phyloP scores from a whole-genome alignment of 1,284 basidiomycete species.

The Boletus nobilissimus region DNA sequence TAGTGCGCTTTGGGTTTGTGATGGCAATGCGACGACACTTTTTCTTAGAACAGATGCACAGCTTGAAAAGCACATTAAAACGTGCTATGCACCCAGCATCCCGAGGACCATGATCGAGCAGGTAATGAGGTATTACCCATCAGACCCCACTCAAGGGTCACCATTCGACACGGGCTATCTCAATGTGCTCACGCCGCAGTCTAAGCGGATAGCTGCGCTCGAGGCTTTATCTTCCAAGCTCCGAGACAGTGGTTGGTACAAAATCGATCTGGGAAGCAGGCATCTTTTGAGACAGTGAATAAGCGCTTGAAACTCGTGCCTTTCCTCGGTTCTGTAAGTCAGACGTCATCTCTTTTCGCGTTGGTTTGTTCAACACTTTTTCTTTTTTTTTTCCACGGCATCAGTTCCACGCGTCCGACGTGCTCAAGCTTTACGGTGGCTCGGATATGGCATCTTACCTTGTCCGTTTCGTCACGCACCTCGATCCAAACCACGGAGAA shows the following conservation, averaged over 20 bases:
- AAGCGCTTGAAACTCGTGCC: conserved; percentile 57
- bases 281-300: conserved; percentile 40
- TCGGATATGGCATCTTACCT: conserved; percentile 54
- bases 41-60: conserved; percentile 50
- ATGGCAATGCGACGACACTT: background rate
- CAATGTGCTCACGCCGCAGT: conserved; percentile 60
- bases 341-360: too few relatives aligned
- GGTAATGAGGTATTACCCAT: conserved; percentile 54
- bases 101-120: conserved; percentile 44
- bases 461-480: conserved; percentile 54
- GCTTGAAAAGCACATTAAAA: conserved; percentile 50
- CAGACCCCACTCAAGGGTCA: conserved; percentile 57
- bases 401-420: conserved; percentile 54
- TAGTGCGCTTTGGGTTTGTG: background rate
- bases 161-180: conserved; percentile 60
- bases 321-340: conserved; percentile 51
- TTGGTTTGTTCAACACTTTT: background rate
- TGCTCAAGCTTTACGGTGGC: conserved; percentile 50
- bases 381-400: too few relatives aligned
- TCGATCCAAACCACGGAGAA: conserved; percentile 59
- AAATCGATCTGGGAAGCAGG: conserved; percentile 53
- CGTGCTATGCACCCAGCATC: conserved; percentile 48
- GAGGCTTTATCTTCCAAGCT: conserved; percentile 61
- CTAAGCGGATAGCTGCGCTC: conserved; percentile 63
- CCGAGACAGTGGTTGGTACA: conserved; percentile 62